Conservation (phyloP, 768 basidiomycete genomes). For the Tricholoma sp. region DNA sequence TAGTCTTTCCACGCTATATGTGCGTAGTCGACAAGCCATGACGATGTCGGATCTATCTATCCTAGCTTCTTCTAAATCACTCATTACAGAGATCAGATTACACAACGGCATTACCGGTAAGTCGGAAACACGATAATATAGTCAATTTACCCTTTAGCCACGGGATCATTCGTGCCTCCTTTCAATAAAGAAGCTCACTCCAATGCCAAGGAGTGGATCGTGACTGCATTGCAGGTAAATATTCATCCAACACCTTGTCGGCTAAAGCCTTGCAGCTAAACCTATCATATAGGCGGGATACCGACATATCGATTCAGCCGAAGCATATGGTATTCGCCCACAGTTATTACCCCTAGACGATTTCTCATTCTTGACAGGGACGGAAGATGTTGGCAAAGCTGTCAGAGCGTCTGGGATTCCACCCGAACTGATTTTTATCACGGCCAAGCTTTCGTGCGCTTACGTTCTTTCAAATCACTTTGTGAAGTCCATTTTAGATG, state of each 20-base stretch:
- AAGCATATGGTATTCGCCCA: conserved; percentile 23
- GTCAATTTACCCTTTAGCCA: too few relatives aligned
- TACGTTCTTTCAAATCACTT: not conserved
- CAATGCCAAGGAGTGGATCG: conserved; percentile 33
- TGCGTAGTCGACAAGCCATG: too few relatives aligned
- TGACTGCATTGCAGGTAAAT: conserved; percentile 33
- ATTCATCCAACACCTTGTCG: not conserved
- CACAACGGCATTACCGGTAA: conserved; percentile 31
- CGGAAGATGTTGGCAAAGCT: conserved; percentile 36
- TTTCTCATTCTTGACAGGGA: conserved; percentile 14
- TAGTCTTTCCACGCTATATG: too few relatives aligned
- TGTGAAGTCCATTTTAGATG: conserved; percentile 17
- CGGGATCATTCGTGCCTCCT: conserved; percentile 33
- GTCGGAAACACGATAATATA: too few relatives aligned
- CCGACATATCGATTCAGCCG: conserved; percentile 38
- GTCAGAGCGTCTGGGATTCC: conserved; percentile 44
- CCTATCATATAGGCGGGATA: conserved; percentile 28
- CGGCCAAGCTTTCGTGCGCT: conserved; percentile 42
- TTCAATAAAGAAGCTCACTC: conserved; percentile 25
- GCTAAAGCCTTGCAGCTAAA: not conserved
- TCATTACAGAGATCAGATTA: conserved; percentile 12
- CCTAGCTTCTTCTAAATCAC: too few relatives aligned
- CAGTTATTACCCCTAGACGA: too few relatives aligned
- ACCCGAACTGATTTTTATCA: conserved; percentile 43
- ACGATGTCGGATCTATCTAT: too few relatives aligned